Evolutionary conservation across 306 rosid species (phyloP).

Genomic region (Canavalia ensiformis): DNA sequence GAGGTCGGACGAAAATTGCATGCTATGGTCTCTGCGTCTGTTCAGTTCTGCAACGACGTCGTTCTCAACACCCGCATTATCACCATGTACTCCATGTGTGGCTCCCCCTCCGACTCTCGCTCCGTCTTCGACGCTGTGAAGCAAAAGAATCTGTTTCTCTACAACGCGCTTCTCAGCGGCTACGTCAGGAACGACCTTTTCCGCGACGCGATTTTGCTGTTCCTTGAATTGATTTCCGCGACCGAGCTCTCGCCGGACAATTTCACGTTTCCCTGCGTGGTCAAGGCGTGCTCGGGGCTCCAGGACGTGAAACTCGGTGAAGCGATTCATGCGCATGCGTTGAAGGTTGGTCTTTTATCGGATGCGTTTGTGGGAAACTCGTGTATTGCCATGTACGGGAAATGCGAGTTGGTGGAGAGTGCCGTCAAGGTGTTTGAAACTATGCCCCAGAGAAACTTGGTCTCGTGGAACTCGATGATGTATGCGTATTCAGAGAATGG

Average conservation of each 20-base stretch:
- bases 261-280: constrained; percentile 75
- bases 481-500: constrained; percentile 68
- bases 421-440: constrained; percentile 66
- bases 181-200: constrained; percentile 68
- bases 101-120: constrained; percentile 66
- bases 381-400: constrained; percentile 74
- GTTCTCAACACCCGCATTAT: constrained; percentile 76
- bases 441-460: constrained; percentile 72
- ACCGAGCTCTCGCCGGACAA: constrained; percentile 72
- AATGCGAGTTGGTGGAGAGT: constrained; percentile 58
- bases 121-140: constrained; percentile 56
- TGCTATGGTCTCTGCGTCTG: constrained; percentile 54
- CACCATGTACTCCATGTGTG: constrained; percentile 79
- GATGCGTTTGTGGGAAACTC: constrained; percentile 84
- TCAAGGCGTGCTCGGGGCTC: constrained; percentile 72
- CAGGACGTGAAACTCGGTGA: constrained; percentile 59
- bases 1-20: constrained; percentile 69
- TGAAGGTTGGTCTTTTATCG: constrained; percentile 61
- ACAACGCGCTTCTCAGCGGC: constrained; percentile 85
- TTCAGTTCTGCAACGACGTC: constrained; percentile 57
- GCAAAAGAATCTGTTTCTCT: constrained; percentile 64
- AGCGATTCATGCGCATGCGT: constrained; percentile 68
- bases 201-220: constrained; percentile 54
- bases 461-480: constrained; percentile 86
- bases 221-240: constrained; percentile 56